Evolutionary conservation across 192 early-diverging fungal species (phyloP), one percentile per base, ranked within the genome.

Genomic region (Pilobolus umbonatus): DNA sequence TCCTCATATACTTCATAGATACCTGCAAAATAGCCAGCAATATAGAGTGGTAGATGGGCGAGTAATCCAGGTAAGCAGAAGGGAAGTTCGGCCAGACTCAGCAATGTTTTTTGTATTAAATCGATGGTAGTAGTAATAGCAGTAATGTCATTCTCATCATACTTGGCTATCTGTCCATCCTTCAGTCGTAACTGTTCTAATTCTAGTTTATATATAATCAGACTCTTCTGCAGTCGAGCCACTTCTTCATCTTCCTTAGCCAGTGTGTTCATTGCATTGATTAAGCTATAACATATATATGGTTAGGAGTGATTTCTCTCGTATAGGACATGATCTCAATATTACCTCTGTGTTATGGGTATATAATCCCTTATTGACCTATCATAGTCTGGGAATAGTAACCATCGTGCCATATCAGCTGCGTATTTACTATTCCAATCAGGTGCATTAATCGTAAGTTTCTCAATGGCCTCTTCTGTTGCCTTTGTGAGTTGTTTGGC

Each of bases 371-470:
- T 62, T 29, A 69, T 55, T 4, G 66, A 32, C 3, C 40, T 57
- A 29, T 54, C 57, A 22, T 68, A 56, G 22, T 57, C 70, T 26
- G 72, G 64, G 47, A 80, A 80, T 19, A 75, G 45, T 15, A 80
- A 59, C 8, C 29, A 30, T 25, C 75, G 60, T 34, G 74, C 61
- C 57, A 76, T 66, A 24, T 73, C 57, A 25, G 71, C 73, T 12
- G 66, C 67, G 54, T 73, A 53, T 35, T 51, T 61, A 40, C 40
- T 62, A 11, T 76, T 53, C 78, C 78, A 80, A 59, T 78, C 64
- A 26, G 57, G 65, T 12, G 78, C 78, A 61, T 80, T 80, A 34
- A 80, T 68, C n/a, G 76, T 68, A 51, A 80, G 46, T 36, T 62
- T 61, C 35, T 65, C 52, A 10, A 73, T 73, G 22, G 76, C 73